These are phyloP conservation scores for Piper betle DNA, from an alignment of 164 flowering plant species.

Conservation along the genomic window DNA sequence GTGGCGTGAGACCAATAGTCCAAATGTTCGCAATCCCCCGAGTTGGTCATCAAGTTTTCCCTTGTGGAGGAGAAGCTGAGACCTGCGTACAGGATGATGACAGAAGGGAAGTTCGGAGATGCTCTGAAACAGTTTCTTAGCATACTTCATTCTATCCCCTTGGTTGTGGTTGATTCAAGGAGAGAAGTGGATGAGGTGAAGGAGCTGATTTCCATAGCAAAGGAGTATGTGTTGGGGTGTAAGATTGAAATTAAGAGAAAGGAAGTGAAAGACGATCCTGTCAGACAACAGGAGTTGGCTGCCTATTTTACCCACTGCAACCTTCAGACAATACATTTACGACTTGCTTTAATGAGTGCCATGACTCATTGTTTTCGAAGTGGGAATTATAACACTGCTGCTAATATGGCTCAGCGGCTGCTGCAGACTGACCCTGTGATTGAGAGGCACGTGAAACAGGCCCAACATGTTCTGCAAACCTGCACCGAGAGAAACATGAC, in stretches of 20 bases:
- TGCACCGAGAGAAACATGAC: constrained; percentile 30
- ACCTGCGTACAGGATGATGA: constrained; percentile 56
- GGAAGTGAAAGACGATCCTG: constrained; percentile 31
- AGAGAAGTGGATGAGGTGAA: constrained; percentile 72
- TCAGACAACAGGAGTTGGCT: constrained; percentile 61
- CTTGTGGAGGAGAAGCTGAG: constrained; percentile 74
- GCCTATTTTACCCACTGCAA: constrained; percentile 74
- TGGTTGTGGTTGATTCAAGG: constrained; percentile 59
- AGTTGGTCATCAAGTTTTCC: constrained; percentile 54
- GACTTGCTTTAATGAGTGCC: constrained; percentile 40
- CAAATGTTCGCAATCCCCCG: constrained; percentile 75
- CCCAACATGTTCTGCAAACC: constrained; percentile 53
- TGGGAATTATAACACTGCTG: constrained; percentile 46
- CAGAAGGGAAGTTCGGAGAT: constrained; percentile 45
- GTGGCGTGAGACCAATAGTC: constrained; percentile 49
- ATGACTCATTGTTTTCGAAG: constrained; percentile 49
- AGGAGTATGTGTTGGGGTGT: constrained; percentile 46
- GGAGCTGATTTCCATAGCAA: constrained; percentile 49
- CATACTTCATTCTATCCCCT: constrained; percentile 41
- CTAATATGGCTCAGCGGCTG: constrained; percentile 55
- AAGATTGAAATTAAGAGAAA: constrained; percentile 46
- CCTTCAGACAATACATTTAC: constrained; percentile 30
- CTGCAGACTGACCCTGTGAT: constrained; percentile 51
- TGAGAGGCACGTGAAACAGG: constrained; percentile 51
- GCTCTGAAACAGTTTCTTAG: constrained; percentile 44